phyloP scores from a whole-genome alignment of 2,329 filamentous ascomycete genomes.

The Cercospora berteroae region DNA sequence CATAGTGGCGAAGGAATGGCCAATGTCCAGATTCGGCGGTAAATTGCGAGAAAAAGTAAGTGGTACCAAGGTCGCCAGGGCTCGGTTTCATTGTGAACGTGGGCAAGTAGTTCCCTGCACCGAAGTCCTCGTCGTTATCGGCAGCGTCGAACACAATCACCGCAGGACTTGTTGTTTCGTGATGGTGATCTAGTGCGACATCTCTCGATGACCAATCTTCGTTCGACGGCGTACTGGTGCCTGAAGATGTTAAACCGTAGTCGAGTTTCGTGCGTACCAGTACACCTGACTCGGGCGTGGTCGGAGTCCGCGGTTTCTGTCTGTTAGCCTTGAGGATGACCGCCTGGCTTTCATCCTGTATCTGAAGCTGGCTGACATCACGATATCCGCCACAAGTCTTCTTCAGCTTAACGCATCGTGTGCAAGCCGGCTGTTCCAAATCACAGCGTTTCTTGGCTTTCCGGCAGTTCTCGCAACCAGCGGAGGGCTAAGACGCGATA shows the following conservation, averaged over 20 bases:
- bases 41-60: constrained; percentile 36
- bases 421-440: constrained; percentile 34
- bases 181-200: constrained; percentile 29
- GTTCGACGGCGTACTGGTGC: constrained; percentile 14
- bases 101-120: neutral
- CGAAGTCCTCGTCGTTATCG: neutral
- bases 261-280: constrained; percentile 6
- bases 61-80: constrained; percentile 31
- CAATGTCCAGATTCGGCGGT: constrained; percentile 31
- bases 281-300: constrained; percentile 8
- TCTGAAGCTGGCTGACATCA: constrained; percentile 34
- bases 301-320: constrained; percentile 27
- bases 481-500: constrained; percentile 25
- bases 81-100: constrained; percentile 20
- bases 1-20: constrained; percentile 29
- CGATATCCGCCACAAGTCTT: constrained; percentile 37
- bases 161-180: neutral
- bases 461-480: constrained; percentile 37
- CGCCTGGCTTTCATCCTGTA: constrained; percentile 36
- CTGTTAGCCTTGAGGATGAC: constrained; percentile 31
- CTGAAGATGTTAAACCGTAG: constrained; percentile 10
- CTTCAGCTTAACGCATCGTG: constrained; percentile 35
- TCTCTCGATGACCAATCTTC: constrained; percentile 31
- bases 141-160: neutral
- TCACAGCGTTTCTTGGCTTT: constrained; percentile 38